Percentiles rank a stretch among this genome's conserved stretches.
These are phyloP conservation scores for Candida parachauliodes DNA, from an alignment of 805 yeast genomes.

Conservation along the genomic window DNA sequence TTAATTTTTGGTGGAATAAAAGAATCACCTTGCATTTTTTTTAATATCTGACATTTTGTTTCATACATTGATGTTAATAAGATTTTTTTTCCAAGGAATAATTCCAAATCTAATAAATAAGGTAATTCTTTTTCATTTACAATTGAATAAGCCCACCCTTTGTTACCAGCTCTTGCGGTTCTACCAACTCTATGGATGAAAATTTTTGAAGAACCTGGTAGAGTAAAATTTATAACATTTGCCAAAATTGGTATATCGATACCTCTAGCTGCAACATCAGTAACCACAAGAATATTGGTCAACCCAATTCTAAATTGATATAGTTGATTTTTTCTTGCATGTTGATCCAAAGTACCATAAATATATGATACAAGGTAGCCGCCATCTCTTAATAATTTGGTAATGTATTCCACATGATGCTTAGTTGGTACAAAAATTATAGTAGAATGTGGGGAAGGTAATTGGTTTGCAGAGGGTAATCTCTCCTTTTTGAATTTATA, in stretches of 20 bases:
- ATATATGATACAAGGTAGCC: conserved; percentile 88
- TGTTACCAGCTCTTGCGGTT: conserved; percentile 98
- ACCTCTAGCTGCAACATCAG: conserved; percentile 99
- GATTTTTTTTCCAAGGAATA: conserved; percentile 83
- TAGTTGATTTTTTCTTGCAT: conserved; percentile 87
- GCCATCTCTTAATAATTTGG: conserved; percentile 62
- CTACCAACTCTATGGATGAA: conserved; percentile 98
- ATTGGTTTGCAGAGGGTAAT: conserved; percentile 73
- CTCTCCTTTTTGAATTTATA: conserved; percentile 48
- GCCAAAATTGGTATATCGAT: conserved; percentile 96
- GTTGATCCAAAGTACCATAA: conserved; percentile 93
- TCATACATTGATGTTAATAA: conserved; percentile 68
- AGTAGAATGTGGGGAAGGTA: conserved; percentile 84
- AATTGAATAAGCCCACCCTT: conserved; percentile 96
- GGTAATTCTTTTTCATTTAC: conserved; percentile 85
- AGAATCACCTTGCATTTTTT: conserved; percentile 40
- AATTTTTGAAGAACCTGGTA: conserved; percentile 90
- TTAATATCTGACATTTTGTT: conserved; percentile 51
- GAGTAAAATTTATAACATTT: conserved; percentile 85
- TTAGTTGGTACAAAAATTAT: conserved; percentile 94
- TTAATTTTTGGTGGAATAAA: conserved; percentile 56
- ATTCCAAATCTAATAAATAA: conserved; percentile 82
- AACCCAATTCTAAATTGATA: conserved; percentile 81
- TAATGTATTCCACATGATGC: conserved; percentile 93
- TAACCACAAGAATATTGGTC: conserved; percentile 85